Conservation (phyloP, 306 rosid species). For the Vigna reflexopilosa region DNA sequence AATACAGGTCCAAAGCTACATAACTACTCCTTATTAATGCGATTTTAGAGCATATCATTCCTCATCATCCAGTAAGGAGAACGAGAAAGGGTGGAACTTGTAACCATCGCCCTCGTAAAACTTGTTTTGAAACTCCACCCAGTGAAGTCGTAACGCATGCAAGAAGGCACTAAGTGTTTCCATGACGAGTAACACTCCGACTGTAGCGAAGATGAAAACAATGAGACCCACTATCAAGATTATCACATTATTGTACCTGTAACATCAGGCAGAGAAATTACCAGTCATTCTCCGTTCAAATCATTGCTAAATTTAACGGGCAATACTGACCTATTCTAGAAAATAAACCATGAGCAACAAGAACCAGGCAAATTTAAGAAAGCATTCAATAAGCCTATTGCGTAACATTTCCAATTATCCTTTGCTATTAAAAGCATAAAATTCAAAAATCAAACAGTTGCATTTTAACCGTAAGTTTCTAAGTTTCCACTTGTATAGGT, state of each 20-base stretch:
- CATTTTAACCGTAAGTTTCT: neutral
- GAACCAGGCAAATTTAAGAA: slow-evolving; percentile 7
- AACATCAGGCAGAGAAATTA: slow-evolving; percentile 32
- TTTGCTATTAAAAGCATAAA: neutral
- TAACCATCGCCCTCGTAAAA: slow-evolving; percentile 92
- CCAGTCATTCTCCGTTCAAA: slow-evolving; percentile 2
- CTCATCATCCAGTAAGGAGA: slow-evolving; percentile 64
- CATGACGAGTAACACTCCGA: slow-evolving; percentile 93
- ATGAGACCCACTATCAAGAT: slow-evolving; percentile 79
- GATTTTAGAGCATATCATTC: slow-evolving; percentile 53
- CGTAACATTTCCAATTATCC: slow-evolving; percentile 6
- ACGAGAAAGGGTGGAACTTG: slow-evolving; percentile 81
- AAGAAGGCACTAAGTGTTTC: slow-evolving; percentile 97
- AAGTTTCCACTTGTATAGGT: neutral
- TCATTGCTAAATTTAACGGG: neutral
- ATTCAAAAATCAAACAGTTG: neutral
- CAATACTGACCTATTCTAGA: neutral
- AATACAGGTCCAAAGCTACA: slow-evolving; percentile 52
- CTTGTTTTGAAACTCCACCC: slow-evolving; percentile 99
- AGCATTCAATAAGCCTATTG: neutral
- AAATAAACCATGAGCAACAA: slow-evolving; percentile 10
- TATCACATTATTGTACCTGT: slow-evolving; percentile 84
- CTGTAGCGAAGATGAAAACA: slow-evolving; percentile 81
- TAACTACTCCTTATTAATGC: slow-evolving; percentile 46
- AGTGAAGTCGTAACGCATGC: slow-evolving; percentile 95